Evolutionary conservation across 2,329 filamentous ascomycete genomes (phyloP), one percentile per base, ranked within the genome.

Genomic region (Hypoxylon sp.): DNA sequence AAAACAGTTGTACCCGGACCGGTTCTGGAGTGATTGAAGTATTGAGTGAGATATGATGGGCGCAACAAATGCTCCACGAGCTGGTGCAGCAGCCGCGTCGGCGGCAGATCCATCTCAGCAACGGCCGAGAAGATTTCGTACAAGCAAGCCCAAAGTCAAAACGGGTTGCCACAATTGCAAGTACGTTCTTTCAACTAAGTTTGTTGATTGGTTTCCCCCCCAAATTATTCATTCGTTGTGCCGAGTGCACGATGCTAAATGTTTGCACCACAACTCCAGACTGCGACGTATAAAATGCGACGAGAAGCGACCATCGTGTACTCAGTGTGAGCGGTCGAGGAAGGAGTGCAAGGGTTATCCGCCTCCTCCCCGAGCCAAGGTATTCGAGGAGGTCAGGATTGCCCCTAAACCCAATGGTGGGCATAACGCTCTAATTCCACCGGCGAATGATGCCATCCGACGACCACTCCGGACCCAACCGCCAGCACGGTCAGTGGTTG

Each of bases 131-230:
- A 82, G 85, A 57, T 81, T 80, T 13, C 82, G 87, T 60, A 84
- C 81, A 29, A 89, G 87, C 76, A 86, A 83, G 70, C 86, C 87
- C 13, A 90, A 91, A 76, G 88, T 90, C 70, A 90, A 90, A 80
- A 91, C 88, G 0, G 89, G 89, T 44, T 91, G 89, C 78, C 84
- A 83, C 73, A 90, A 88, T 77, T 91, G 89, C 89, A 91, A 91
- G 89, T 91, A 83, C 77, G 88, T 83, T 60, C 57, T 67, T 66
- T 62, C 35, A 48, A 11, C 37, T 52, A 57, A 29, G 61, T 55
- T 54, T 10, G 26, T 63, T 35, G 54, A 44, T 33, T 13, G 26
- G 33, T 57, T 60, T 62, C 48, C 48, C 60, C 57, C 37, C 44
- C 53, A 26, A 6, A 47, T 44, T 31, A 51, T n/a, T 48, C 52